These are phyloP conservation scores for Globisporangium yorkense DNA, from an alignment of 352 stramenopile species.

Conservation along the genomic window DNA sequence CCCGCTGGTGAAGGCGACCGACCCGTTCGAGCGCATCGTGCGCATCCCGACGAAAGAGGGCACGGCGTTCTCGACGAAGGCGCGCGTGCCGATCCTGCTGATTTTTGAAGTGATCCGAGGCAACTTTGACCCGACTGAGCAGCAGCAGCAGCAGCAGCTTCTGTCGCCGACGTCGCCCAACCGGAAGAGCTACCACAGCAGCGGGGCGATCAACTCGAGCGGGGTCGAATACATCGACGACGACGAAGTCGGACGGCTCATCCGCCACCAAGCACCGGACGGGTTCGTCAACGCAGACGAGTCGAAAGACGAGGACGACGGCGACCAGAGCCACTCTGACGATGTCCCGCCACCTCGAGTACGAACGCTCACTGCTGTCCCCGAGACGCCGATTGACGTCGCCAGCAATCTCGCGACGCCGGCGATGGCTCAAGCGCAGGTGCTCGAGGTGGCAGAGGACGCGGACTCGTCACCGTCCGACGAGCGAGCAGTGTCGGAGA, in stretches of 20 bases:
- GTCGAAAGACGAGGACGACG: conserved; percentile 17
- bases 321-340: background rate
- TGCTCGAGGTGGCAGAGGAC: conserved; percentile 21
- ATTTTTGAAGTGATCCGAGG: conserved; percentile 87
- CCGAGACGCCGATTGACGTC: conserved; percentile 68
- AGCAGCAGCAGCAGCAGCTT: conserved; percentile 24
- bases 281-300: conserved; percentile 40
- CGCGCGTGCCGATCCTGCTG: conserved; percentile 80
- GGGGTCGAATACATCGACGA: conserved; percentile 73
- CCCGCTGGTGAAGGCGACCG: conserved; percentile 79
- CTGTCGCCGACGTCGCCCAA: conserved; percentile 55
- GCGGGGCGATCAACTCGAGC: conserved; percentile 30
- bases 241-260: conserved; percentile 69
- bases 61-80: conserved; percentile 85
- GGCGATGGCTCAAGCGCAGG: conserved; percentile 19
- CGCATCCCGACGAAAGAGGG: conserved; percentile 83
- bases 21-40: conserved; percentile 85
- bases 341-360: background rate
- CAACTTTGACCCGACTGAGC: conserved; percentile 43
- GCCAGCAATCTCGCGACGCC: conserved; percentile 49
- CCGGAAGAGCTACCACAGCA: conserved; percentile 27
- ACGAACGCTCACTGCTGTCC: conserved; percentile 21
- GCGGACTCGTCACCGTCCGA: conserved; percentile 19
- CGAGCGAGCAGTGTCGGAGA: conserved; percentile 15
- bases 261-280: conserved; percentile 63